Evolutionary conservation across 805 yeast genomes (phyloP), one percentile per base, ranked within the genome.

Genomic region (Wickerhamomyces silvicola): DNA sequence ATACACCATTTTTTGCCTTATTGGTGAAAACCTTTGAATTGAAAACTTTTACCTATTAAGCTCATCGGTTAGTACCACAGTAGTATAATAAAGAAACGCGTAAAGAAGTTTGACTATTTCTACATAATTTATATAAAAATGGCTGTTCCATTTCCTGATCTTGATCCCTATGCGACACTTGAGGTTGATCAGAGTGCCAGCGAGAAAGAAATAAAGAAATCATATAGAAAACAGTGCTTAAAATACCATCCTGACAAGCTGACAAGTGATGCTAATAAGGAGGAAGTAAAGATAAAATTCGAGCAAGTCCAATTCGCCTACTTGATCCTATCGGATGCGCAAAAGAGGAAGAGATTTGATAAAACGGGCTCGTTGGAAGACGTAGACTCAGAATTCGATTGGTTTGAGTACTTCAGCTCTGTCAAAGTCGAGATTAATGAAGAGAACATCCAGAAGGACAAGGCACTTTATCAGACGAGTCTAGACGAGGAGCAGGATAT

Each of bases 271-370:
- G 59, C 52, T 8, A 64, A 56, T 28, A 56, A 54, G 22, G 56
- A 41, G 9, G 58, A 48, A 30, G 53, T 66, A 22, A 62, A 57
- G 33, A 28, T 22, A n/a, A 46, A 45, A 39, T 86, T 87, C 54
- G 81, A 85, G 31, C 59, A 72, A 43, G 68, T 86, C 13, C 88
- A 84, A 50, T 78, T 83, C 46, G 79, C 94, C 14, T 84, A 82
- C 52, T 63, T 78, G 26, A 66, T 86, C 1, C 59, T 86, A 17
- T 64, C 74, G 18, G 92, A 86, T 48, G 60, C 67, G 1, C 52
- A 56, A 22, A 68, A 72, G 40, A 62, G 85, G 18, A 62, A 61
- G 27, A 54, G 70, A 14, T 86, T 73, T 49, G 95, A 86, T 46
- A 50, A 55, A n/a, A 80, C 90, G 0, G 95, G 94, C 1, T 65